Evolutionary conservation across 2,329 filamentous ascomycete species (phyloP).

Genomic region (Polytolypa hystricis): DNA sequence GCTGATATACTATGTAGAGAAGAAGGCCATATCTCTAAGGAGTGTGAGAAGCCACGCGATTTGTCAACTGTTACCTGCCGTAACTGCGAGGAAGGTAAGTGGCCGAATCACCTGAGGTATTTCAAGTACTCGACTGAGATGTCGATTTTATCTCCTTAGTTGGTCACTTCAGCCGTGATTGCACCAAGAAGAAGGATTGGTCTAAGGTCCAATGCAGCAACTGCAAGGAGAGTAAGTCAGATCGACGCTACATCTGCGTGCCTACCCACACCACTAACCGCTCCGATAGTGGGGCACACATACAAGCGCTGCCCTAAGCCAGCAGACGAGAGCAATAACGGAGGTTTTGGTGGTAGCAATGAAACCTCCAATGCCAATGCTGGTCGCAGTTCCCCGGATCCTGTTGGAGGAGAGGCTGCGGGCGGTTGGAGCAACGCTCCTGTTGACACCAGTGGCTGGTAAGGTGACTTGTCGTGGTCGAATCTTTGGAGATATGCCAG

Average conservation of each 20-base stretch:
- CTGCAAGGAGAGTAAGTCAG: conserved; percentile 32
- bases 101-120: not conserved
- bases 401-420: conserved; percentile 6
- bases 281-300: conserved; percentile 32
- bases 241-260: not conserved
- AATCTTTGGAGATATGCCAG: too few relatives aligned
- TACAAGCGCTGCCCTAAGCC: conserved; percentile 27
- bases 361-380: conserved; percentile 6
- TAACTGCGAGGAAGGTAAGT: conserved; percentile 34
- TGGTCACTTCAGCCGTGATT: conserved; percentile 35
- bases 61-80: conserved; percentile 31
- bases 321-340: conserved; percentile 9
- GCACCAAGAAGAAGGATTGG: conserved; percentile 33
- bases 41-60: conserved; percentile 34
- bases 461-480: not conserved
- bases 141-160: conserved; percentile 14
- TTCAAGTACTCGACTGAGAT: too few relatives aligned
- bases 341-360: conserved; percentile 13
- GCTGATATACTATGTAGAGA: conserved; percentile 24
- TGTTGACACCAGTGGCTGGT: conserved; percentile 9
- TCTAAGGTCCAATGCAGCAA: conserved; percentile 35
- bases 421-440: conserved; percentile 15
- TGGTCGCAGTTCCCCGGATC: conserved; percentile 11
- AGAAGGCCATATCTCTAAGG: conserved; percentile 31
- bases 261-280: not conserved